Evolutionary conservation across 1,139 yeast species (phyloP), one percentile per base, ranked within the genome.

Genomic region (Suhomyces terraborum): DNA sequence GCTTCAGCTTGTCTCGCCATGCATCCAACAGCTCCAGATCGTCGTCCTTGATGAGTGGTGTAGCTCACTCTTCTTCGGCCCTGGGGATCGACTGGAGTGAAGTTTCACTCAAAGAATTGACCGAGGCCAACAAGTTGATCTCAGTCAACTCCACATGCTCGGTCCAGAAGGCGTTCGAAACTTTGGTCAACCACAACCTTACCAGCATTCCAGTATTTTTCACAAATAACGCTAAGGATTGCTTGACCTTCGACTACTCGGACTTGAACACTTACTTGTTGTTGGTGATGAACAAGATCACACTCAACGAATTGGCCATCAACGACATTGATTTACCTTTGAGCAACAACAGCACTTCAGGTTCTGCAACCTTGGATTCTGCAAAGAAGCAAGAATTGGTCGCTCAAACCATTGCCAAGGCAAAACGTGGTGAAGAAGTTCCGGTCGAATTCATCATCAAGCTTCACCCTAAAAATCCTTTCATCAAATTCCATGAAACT

Each of bases 151-250:
- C 73, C 10, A 64, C 75, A 16, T 69, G 80, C 32, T 80, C 95
- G 1, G 94, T 89, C 13, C 96, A 91, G 60, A 75, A 80, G 44
- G 96, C 98, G 2, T 93, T 88, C 66, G 89, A 88, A 54, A 82
- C 84, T 3, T 73, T 93, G 54, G 75, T 77, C 35, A 65, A 74
- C 28, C 77, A 89, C 61, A 82, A 85, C 48, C 75, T 93, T 56
- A 91, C 97, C 2, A 83, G 94, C 23, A 69, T 93, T 41, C 98
- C 98, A 0, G 95, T 93, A 3, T 61, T 58, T 74, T 73, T 59
- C 67, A 72, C 56, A 48, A 69, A 52, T 6, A 54, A 59, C 32
- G 56, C 55, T 41, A 50, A 58, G 32, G 78, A 84, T 51, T 85
- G 94, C 55, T 67, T 82, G 44, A 85, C 96, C 1, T 93, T 93